These are phyloP conservation scores for Dipteronia sinensis DNA, from an alignment of 345 rosid genomes.

Conservation along the genomic window DNA sequence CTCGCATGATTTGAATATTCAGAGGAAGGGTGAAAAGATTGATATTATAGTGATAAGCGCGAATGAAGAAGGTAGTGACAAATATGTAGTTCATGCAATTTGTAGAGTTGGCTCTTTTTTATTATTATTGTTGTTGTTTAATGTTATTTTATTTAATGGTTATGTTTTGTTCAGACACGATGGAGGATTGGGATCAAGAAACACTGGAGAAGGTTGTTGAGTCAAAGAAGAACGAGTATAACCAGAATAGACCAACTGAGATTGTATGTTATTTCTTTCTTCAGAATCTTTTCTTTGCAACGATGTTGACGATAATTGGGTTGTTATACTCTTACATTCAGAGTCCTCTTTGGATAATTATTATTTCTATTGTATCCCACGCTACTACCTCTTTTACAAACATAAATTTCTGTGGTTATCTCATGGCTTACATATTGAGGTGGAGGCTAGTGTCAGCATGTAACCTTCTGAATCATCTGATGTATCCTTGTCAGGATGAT, in stretches of 20 bases:
- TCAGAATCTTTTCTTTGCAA: neutral
- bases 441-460: neutral
- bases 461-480: neutral
- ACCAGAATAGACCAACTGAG: slow-evolving; percentile 92
- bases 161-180: slow-evolving; percentile 44
- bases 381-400: neutral
- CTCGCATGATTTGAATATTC: slow-evolving; percentile 92
- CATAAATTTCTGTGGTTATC: neutral
- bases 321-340: neutral
- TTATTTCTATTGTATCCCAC: neutral
- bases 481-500: neutral
- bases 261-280: slow-evolving; percentile 54
- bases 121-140: neutral
- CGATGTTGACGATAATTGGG: neutral
- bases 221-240: slow-evolving; percentile 78
- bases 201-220: slow-evolving; percentile 91
- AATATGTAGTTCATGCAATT: neutral
- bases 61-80: slow-evolving; percentile 70
- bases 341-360: neutral
- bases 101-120: slow-evolving; percentile 3
- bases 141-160: slow-evolving; percentile 4
- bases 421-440: slow-evolving; percentile 4
- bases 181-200: slow-evolving; percentile 99
- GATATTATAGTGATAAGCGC: slow-evolving; percentile 88
- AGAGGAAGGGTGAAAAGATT: slow-evolving; percentile 97